These are phyloP conservation scores for Anacardium occidentale DNA, from an alignment of 345 rosid genomes.

Conservation along the genomic window DNA sequence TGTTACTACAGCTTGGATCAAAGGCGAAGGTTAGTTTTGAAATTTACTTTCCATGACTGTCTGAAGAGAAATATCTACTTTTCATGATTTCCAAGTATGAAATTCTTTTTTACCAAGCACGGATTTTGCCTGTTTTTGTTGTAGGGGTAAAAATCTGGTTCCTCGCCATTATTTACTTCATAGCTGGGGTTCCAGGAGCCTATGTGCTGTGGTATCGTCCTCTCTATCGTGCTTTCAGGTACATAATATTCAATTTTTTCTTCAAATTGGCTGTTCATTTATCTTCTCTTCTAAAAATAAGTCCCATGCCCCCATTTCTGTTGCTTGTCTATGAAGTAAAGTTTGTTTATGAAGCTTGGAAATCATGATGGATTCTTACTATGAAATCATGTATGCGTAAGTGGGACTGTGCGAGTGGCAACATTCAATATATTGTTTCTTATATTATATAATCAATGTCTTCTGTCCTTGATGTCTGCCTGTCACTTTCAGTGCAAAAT, in stretches of 20 bases:
- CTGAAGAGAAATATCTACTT: background rate
- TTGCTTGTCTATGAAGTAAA: background rate
- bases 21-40: slow-evolving; percentile 61
- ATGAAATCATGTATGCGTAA: background rate
- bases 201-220: slow-evolving; percentile 96
- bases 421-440: slow-evolving; percentile 4
- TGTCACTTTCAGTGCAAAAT: background rate
- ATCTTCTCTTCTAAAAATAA: background rate
- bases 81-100: background rate
- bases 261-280: background rate
- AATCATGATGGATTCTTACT: background rate
- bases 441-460: background rate
- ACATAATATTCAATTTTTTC: slow-evolving; percentile 1
- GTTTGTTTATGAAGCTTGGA: slow-evolving; percentile 6
- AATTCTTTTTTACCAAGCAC: background rate
- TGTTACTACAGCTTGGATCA: slow-evolving; percentile 82
- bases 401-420: background rate
- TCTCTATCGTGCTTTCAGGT: slow-evolving; percentile 93
- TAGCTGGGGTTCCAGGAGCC: slow-evolving; percentile 90
- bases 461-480: background rate
- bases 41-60: background rate
- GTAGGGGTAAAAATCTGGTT: slow-evolving; percentile 92
- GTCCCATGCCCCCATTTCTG: background rate
- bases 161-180: slow-evolving; percentile 88
- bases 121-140: slow-evolving; percentile 13